Evolutionary conservation across 139 green algal species (phyloP).

Genomic region (Chlorella sp.): DNA sequence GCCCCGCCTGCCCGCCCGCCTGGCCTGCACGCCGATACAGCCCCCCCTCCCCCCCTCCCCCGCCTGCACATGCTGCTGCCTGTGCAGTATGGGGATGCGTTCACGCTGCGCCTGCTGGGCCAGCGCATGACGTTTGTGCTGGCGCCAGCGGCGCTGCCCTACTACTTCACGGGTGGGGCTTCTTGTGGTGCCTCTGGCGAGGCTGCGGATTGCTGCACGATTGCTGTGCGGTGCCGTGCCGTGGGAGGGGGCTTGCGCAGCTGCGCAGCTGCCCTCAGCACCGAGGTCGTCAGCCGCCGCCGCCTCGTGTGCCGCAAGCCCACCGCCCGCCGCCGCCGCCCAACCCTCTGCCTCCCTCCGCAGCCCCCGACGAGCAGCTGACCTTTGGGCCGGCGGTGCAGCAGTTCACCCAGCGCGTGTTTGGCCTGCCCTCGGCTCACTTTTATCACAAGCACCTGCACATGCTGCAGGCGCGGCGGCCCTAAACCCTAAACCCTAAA

Average conservation of each 20-base stretch:
- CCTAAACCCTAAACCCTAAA: no score
- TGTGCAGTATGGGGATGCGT: conserved; percentile 59
- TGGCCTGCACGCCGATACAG: no score
- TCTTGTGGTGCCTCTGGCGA: no score
- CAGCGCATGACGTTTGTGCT: conserved; percentile 72
- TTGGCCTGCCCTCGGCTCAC: conserved; percentile 52
- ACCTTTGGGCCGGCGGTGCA: conserved; percentile 50
- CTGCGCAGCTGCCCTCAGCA: no score
- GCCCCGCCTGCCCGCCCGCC: neutral
- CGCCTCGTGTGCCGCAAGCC: no score
- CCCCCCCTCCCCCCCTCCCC: neutral
- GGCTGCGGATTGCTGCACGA: no score
- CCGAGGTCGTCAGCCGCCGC: no score
- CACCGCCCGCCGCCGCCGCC: no score
- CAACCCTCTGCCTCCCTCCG: no score
- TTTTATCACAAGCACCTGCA: conserved; percentile 64
- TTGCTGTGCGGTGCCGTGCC: no score
- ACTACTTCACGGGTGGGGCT: conserved; percentile 71
- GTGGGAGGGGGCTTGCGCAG: no score
- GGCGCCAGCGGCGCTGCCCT: conserved; percentile 42
- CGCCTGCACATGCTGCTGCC: neutral
- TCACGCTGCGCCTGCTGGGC: conserved; percentile 47
- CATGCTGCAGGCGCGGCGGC: conserved; percentile 40
- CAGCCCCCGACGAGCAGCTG: conserved; percentile 51
- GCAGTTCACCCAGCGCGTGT: conserved; percentile 77